Evolutionary conservation across 192 early-diverging fungal genomes (phyloP).

Genomic region (Dispira simplex): DNA sequence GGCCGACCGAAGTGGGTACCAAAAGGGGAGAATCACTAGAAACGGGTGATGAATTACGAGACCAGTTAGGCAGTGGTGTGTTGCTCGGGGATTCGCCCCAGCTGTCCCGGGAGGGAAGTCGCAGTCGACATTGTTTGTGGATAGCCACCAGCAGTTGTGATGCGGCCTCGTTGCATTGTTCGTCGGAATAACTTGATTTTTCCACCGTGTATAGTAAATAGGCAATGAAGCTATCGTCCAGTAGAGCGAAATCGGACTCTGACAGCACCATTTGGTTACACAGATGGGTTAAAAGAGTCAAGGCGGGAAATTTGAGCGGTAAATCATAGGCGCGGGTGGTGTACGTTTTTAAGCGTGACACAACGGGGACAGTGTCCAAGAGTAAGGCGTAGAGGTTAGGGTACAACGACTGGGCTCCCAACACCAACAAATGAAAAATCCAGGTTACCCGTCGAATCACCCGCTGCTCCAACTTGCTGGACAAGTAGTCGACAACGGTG

Average conservation of each 20-base stretch:
- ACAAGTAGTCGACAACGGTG: neutral
- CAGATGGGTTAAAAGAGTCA: neutral
- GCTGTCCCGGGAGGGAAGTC: neutral
- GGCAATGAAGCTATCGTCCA: slow-evolving; percentile 7
- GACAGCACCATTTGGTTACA: neutral
- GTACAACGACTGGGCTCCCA: neutral
- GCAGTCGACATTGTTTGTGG: neutral
- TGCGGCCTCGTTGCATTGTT: slow-evolving; percentile 8
- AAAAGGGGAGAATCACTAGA: neutral
- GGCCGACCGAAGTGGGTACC: neutral
- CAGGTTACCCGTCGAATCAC: slow-evolving; percentile 6
- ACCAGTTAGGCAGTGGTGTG: neutral
- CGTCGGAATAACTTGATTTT: slow-evolving; percentile 6
- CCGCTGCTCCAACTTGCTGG: neutral
- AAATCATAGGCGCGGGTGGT: slow-evolving; percentile 10
- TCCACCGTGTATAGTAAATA: slow-evolving; percentile 5
- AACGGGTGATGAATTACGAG: neutral
- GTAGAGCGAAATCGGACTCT: neutral
- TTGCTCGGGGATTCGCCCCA: neutral
- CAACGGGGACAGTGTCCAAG: neutral
- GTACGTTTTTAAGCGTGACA: slow-evolving; percentile 7
- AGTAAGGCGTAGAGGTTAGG: neutral
- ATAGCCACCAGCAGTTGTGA: slow-evolving; percentile 4
- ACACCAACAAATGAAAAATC: slow-evolving; percentile 3
- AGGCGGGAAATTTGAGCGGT: slow-evolving; percentile 6